Percentiles rank a stretch among this genome's conserved stretches.
Evolutionary conservation across 176 grass and related monocot species (phyloP).

Genomic region (bread wheat (Triticum aestivum)): DNA sequence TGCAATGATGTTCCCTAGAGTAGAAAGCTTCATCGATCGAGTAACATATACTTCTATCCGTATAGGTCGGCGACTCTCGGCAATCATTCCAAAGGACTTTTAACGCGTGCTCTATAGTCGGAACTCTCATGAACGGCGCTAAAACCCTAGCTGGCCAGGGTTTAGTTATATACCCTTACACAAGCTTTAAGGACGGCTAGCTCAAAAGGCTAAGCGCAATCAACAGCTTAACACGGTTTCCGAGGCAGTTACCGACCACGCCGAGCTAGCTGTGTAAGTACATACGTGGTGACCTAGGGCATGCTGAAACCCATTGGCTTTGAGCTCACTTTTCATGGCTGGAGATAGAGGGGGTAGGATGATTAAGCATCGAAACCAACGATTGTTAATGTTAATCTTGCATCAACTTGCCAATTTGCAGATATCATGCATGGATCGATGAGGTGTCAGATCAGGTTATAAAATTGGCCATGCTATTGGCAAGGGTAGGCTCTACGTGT

Average conservation of each 20-base stretch:
- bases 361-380: not conserved
- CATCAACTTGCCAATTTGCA: slow-evolving; percentile 54
- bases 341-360: slow-evolving; percentile 5
- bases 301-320: not conserved
- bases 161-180: slow-evolving; percentile 19
- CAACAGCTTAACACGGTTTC: not conserved
- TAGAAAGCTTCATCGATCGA: slow-evolving; percentile 16
- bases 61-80: slow-evolving; percentile 48
- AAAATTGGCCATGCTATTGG: slow-evolving; percentile 34
- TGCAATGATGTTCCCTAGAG: slow-evolving; percentile 36
- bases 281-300: slow-evolving; percentile 18
- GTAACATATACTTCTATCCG: slow-evolving; percentile 32
- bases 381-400: slow-evolving; percentile 17
- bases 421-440: slow-evolving; percentile 20
- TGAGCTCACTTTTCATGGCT: slow-evolving; percentile 18
- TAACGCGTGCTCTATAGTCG: slow-evolving; percentile 24
- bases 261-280: not conserved
- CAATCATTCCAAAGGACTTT: slow-evolving; percentile 43
- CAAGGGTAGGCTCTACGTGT: slow-evolving; percentile 42
- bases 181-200: slow-evolving; percentile 34
- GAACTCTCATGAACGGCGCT: slow-evolving; percentile 13
- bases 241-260: slow-evolving; percentile 38
- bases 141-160: slow-evolving; percentile 41
- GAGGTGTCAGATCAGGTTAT: slow-evolving; percentile 42
- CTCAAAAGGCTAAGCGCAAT: slow-evolving; percentile 13